Conservation (phyloP, 768 basidiomycete genomes). For the Dacryopinax primogenitus region DNA sequence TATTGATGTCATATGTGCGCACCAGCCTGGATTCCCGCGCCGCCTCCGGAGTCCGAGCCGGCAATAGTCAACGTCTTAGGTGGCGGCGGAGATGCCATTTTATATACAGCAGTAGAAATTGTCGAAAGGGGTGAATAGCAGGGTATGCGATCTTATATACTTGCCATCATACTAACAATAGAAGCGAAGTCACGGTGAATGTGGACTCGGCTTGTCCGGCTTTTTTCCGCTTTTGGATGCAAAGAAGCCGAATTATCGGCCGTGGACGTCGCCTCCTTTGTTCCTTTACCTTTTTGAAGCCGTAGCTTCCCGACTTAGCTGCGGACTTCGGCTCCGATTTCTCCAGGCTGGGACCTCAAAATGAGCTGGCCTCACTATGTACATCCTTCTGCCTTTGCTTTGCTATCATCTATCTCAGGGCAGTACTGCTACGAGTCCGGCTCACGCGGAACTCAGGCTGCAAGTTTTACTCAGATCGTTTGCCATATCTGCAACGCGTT, state of each 20-base stretch:
- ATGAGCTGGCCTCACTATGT: not conserved
- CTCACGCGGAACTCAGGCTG: too few species aligned
- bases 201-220: constrained; percentile 5
- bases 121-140: not conserved
- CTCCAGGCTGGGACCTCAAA: not conserved
- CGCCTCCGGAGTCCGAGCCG: constrained; percentile 70
- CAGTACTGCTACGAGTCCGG: too few species aligned
- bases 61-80: constrained; percentile 46
- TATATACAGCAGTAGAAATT: not conserved
- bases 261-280: not conserved
- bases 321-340: not conserved
- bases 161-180: not conserved
- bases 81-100: constrained; percentile 26
- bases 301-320: not conserved
- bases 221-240: not conserved
- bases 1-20: not conserved
- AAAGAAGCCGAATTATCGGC: too few species aligned
- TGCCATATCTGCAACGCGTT: too few species aligned
- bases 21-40: constrained; percentile 77
- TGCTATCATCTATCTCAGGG: not conserved
- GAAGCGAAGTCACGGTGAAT: not conserved
- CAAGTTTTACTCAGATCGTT: too few species aligned
- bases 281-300: too few species aligned
- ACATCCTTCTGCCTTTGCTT: not conserved
- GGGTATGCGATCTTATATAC: not conserved